A percentile compares a stretch with the other conserved stretches of the same genome.
Evolutionary conservation across 192 early-diverging fungal species (phyloP).

Genomic region (Pilobolus umbonatus): DNA sequence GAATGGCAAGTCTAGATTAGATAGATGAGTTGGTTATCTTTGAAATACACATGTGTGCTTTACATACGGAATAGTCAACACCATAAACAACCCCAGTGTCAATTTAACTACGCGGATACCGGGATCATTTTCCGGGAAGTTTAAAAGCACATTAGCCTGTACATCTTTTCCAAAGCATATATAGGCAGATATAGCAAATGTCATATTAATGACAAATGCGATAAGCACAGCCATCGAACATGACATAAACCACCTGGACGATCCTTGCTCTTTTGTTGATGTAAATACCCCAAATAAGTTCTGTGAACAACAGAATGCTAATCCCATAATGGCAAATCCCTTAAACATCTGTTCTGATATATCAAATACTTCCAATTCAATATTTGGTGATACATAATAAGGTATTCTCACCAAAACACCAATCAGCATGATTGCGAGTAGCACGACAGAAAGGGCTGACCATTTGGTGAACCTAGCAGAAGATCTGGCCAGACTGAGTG

Average conservation of each 20-base stretch:
- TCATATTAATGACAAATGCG: conserved; percentile 46
- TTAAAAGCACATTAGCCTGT: conserved; percentile 59
- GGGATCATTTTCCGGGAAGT: conserved; percentile 51
- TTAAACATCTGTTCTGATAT: conserved; percentile 47
- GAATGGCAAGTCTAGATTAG: conserved; percentile 24
- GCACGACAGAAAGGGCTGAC: conserved; percentile 54
- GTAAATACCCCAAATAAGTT: conserved; percentile 50
- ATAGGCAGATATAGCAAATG: conserved; percentile 58
- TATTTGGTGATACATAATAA: conserved; percentile 33
- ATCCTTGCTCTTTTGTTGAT: conserved; percentile 37
- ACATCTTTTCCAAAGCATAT: conserved; percentile 54
- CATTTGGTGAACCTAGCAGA: conserved; percentile 50
- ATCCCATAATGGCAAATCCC: conserved; percentile 60
- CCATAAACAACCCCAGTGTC: conserved; percentile 54
- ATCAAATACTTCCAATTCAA: conserved; percentile 8
- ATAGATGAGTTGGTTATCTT: neutral
- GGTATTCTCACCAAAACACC: conserved; percentile 53
- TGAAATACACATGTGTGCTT: neutral
- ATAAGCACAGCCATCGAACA: conserved; percentile 41
- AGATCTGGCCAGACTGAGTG: conserved; percentile 56
- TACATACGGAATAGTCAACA: conserved; percentile 48
- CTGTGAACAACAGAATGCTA: conserved; percentile 61
- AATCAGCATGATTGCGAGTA: conserved; percentile 54
- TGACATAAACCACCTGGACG: conserved; percentile 41
- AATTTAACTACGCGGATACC: conserved; percentile 54